These are phyloP conservation scores for Neophaeococcomyces mojaviensis DNA, from an alignment of 2,329 filamentous ascomycete genomes.

Conservation along the genomic window DNA sequence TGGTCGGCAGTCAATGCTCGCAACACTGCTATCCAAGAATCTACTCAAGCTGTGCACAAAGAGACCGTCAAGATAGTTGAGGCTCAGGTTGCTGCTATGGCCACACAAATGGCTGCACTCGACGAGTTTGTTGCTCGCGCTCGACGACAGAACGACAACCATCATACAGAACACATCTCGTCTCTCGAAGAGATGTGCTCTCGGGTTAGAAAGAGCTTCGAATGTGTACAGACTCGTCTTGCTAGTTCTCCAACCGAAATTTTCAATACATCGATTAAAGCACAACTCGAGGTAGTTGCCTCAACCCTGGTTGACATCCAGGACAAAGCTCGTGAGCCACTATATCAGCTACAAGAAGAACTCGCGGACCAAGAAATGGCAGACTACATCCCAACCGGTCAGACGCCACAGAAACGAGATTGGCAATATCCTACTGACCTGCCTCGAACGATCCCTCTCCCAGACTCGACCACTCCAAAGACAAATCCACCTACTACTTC, in stretches of 20 bases:
- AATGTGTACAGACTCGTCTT: conserved; percentile 7
- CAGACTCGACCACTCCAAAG: conserved; percentile 49
- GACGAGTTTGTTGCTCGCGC: conserved; percentile 86
- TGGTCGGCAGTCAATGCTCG: conserved; percentile 72
- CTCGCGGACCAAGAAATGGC: conserved; percentile 58
- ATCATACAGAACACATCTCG: conserved; percentile 62
- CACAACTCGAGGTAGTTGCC: conserved; percentile 10
- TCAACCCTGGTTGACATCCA: conserved; percentile 9
- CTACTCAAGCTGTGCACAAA: conserved; percentile 79
- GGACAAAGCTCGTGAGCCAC: conserved; percentile 11
- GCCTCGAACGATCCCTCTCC: conserved; percentile 54
- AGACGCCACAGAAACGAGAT: conserved; percentile 71
- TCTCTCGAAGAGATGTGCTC: conserved; percentile 58
- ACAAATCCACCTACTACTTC: conserved; percentile 26
- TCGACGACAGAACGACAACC: conserved; percentile 67
- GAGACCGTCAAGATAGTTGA: conserved; percentile 86
- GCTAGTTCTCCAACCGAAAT: conserved; percentile 9
- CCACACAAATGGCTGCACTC: conserved; percentile 78
- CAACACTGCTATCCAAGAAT: conserved; percentile 73
- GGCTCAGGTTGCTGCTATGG: conserved; percentile 78
- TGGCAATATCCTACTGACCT: conserved; percentile 76
- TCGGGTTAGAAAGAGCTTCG: conserved; percentile 9
- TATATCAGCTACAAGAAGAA: conserved; percentile 29
- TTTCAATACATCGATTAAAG: conserved; percentile 4
- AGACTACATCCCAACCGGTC: conserved; percentile 78